Evolutionary conservation across 169 alveolate genomes (phyloP).

Genomic region (Eimeria falciformis): DNA sequence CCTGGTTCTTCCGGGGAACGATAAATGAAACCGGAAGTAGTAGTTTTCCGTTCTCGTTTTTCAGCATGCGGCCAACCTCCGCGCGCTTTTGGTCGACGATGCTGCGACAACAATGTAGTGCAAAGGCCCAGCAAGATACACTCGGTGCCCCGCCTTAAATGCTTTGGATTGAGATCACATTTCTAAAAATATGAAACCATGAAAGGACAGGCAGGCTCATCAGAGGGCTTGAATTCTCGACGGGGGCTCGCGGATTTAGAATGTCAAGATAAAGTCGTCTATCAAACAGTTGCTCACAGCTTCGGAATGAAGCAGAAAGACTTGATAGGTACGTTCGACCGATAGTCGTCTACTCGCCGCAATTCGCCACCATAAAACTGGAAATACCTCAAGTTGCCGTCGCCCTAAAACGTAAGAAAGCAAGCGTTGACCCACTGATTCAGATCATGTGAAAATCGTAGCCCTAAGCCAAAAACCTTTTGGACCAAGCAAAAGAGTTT

Average conservation of each 20-base stretch:
- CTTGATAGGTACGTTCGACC: constrained; percentile 77
- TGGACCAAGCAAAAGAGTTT: too few species aligned
- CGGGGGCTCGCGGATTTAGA: too few species aligned
- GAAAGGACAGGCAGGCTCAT: too few species aligned
- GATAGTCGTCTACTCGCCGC: constrained; percentile 68
- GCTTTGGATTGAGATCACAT: too few species aligned
- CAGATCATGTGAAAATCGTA: too few species aligned
- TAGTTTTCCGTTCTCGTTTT: constrained; percentile 73
- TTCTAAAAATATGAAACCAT: too few species aligned
- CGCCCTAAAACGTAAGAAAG: constrained; percentile 59
- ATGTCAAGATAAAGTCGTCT: neutral
- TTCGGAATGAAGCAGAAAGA: constrained; percentile 77
- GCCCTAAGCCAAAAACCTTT: too few species aligned
- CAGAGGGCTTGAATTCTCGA: too few species aligned
- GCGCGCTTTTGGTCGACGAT: constrained; percentile 74
- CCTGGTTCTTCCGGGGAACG: constrained; percentile 79
- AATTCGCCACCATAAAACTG: constrained; percentile 68
- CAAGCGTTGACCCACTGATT: too few species aligned
- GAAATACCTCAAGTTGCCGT: constrained; percentile 69
- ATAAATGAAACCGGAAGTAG: constrained; percentile 76
- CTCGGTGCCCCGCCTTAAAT: too few species aligned
- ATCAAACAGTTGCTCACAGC: constrained; percentile 54
- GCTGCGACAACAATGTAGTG: constrained; percentile 45
- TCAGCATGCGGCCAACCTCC: constrained; percentile 79
- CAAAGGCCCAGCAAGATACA: too few species aligned